Evolutionary conservation across 2,329 filamentous ascomycete species (phyloP), one percentile per base, ranked within the genome.

Genomic region (Penicillium sclerotigenum): DNA sequence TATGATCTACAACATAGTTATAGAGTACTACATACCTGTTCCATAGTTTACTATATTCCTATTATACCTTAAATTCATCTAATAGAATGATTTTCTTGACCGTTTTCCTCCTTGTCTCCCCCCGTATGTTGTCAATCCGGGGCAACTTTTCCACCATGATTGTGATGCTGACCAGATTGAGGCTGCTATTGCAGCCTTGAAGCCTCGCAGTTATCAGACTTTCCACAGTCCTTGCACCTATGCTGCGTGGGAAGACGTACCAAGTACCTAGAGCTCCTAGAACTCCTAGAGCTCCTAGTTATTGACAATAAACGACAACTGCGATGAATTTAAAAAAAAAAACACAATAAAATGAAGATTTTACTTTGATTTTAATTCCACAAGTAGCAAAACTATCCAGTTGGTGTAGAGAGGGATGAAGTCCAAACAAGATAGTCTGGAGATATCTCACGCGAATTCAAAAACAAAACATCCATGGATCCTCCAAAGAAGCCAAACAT

Each of bases 401-500:
- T 46, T 46, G 28, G 9, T 33, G 28, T n/a, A 46, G 28, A 31
- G 13, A 11, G 26, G 16, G 14, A n/a, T 8, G 7, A 5, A 18
- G 5, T 42, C 24, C 24, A 4, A 28, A 1, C 16, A 18, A 13
- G 24, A n/a, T n/a, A n/a, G n/a, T n/a, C n/a, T n/a, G n/a, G n/a
- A n/a, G n/a, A 29, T 14, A 29, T 14, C 26, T 29, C 41, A n/a
- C 28, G 28, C 9, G 5, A 33, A 33, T 5, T 33, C 18, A 2
- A 2, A 46, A 18, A 1, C 16, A 22, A 22, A 28, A 33, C 18
- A 18, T 33, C 29, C 1, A 10, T 45, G n/a, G 3, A 47, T 47
- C 41, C 18, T 42, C 37, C 18, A 8, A 24, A 18, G 5, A 54
- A 42, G 28, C 20, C 40, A 34, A 47, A 40, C 62, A 79, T 53